Conservation (phyloP, 2,329 filamentous ascomycete genomes). For the Beauveria sp. region DNA sequence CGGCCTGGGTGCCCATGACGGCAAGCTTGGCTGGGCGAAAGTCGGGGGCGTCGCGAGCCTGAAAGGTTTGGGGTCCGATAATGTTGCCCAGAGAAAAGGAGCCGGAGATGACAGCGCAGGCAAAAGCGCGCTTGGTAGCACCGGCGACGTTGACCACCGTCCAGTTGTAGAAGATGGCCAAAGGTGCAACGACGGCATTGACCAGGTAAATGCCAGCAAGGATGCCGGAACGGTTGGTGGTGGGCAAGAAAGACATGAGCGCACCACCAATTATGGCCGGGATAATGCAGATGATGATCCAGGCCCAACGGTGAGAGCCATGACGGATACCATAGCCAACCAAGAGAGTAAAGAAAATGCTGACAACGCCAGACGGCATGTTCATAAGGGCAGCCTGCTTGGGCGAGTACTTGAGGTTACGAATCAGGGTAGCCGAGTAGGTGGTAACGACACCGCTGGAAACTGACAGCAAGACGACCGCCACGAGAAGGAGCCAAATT, state of each 20-base stretch:
- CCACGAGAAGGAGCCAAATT: conserved; percentile 40
- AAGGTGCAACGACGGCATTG: conserved; percentile 39
- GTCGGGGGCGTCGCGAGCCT: conserved; percentile 41
- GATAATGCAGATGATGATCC: conserved; percentile 40
- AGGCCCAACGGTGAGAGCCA: conserved; percentile 42
- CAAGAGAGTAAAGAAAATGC: conserved; percentile 43
- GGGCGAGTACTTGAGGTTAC: conserved; percentile 36
- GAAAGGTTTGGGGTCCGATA: conserved; percentile 51
- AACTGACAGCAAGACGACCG: conserved; percentile 43
- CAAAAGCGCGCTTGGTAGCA: conserved; percentile 44
- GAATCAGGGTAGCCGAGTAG: conserved; percentile 47
- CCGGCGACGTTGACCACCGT: conserved; percentile 44
- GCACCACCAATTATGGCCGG: conserved; percentile 42
- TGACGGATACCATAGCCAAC: conserved; percentile 40
- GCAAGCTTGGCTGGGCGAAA: conserved; percentile 48
- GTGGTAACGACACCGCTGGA: conserved; percentile 46
- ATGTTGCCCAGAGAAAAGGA: conserved; percentile 48
- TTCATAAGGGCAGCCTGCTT: conserved; percentile 44
- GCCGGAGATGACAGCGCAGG: conserved; percentile 40
- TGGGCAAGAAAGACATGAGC: conserved; percentile 45
- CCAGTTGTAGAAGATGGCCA: conserved; percentile 40
- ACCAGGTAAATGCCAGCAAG: conserved; percentile 44
- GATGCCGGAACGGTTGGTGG: conserved; percentile 36
- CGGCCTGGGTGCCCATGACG: conserved; percentile 44
- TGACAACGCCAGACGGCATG: conserved; percentile 45